Conservation (phyloP, 495 filamentous ascomycete species). For the Tricharina praecox region DNA sequence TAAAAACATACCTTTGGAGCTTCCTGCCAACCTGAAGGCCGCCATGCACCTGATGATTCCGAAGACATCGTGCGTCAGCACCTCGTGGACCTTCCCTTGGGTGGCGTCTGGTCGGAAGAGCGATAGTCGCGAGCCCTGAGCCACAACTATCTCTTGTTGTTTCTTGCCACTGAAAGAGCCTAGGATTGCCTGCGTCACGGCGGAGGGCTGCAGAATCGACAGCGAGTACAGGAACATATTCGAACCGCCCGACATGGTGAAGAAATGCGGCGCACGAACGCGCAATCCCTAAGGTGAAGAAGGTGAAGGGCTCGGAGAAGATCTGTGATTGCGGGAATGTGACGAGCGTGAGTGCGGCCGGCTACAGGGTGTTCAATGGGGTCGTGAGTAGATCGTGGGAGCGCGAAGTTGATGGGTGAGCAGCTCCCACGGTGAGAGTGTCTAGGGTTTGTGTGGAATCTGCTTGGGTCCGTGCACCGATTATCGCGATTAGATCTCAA, state of each 20-base stretch:
- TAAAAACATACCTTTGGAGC: constrained; percentile 75
- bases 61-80: constrained; percentile 85
- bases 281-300: neutral
- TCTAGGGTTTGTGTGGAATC: too few species aligned
- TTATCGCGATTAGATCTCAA: too few species aligned
- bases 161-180: constrained; percentile 89
- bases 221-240: constrained; percentile 96
- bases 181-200: constrained; percentile 73
- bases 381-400: too few species aligned
- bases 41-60: constrained; percentile 80
- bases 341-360: too few species aligned
- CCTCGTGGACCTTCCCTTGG: constrained; percentile 65
- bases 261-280: constrained; percentile 1
- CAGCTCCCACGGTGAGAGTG: too few species aligned
- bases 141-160: constrained; percentile 92
- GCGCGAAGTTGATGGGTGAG: too few species aligned
- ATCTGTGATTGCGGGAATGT: neutral
- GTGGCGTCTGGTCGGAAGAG: constrained; percentile 72
- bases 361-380: too few species aligned
- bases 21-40: constrained; percentile 78
- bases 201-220: constrained; percentile 79
- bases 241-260: constrained; percentile 86
- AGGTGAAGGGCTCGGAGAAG: neutral
- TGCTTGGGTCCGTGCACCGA: too few species aligned
- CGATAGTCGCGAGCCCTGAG: constrained; percentile 74